These are phyloP conservation scores for Fusarium chlamydosporum DNA, from an alignment of 2,329 filamentous ascomycete species.

Conservation along the genomic window DNA sequence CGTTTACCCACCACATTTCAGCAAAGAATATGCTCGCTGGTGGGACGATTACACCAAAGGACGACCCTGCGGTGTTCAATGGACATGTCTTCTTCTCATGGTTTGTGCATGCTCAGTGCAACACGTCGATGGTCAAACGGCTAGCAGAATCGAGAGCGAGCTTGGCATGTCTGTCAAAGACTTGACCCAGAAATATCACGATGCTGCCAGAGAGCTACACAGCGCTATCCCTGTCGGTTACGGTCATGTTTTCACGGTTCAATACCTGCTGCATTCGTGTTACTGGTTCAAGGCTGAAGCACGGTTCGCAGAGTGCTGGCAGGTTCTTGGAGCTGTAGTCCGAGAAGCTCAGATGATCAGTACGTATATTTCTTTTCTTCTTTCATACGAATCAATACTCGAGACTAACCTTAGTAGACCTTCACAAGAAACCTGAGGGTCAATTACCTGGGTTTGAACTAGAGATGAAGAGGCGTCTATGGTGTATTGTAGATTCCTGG, in stretches of 20 bases:
- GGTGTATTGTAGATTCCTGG: constrained; percentile 34
- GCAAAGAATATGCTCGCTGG: constrained; percentile 32
- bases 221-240: constrained; percentile 31
- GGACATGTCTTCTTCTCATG: constrained; percentile 31
- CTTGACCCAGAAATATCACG: constrained; percentile 19
- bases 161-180: constrained; percentile 21
- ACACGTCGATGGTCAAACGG: constrained; percentile 23
- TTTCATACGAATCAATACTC: fast-evolving
- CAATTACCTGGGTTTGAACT: constrained; percentile 22
- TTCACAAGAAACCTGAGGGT: constrained; percentile 15
- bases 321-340: constrained; percentile 20
- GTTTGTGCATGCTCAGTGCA: constrained; percentile 34
- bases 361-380: neutral
- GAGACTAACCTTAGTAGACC: neutral
- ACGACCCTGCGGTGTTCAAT: constrained; percentile 24
- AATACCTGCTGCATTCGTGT: constrained; percentile 26
- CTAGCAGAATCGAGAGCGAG: constrained; percentile 13
- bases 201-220: constrained; percentile 30
- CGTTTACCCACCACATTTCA: constrained; percentile 29
- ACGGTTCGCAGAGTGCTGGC: constrained; percentile 32
- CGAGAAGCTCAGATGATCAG: constrained; percentile 35
- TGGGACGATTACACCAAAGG: constrained; percentile 32
- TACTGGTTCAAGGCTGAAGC: constrained; percentile 36
- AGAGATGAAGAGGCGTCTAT: constrained; percentile 28
- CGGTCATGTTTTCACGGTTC: constrained; percentile 22